Conservation (phyloP, 805 yeast genomes). For the Candida easanensis region DNA sequence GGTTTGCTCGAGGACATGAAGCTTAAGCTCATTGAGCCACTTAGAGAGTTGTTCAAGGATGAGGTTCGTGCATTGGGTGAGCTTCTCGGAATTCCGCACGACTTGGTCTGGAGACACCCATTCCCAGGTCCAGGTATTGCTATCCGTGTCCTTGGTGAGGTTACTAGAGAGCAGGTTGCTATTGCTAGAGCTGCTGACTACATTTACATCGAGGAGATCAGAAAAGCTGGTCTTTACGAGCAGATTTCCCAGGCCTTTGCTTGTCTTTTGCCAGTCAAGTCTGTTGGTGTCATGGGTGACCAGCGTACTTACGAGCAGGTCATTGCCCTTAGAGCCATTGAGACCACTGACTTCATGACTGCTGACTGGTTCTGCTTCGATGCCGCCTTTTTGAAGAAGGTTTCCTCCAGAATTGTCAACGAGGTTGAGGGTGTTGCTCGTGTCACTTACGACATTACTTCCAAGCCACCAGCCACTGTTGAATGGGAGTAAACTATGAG, state of each 20-base stretch:
- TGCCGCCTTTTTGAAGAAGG: constrained; percentile 85
- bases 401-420: constrained; percentile 93
- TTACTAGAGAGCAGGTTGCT: constrained; percentile 86
- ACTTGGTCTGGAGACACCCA: constrained; percentile 99
- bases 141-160: constrained; percentile 96
- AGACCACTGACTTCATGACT: constrained; percentile 98
- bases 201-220: constrained; percentile 95
- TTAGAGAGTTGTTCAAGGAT: constrained; percentile 97
- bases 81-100: constrained; percentile 91
- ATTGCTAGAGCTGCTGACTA: constrained; percentile 97
- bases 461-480: constrained; percentile 99
- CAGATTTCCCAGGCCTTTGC: constrained; percentile 98
- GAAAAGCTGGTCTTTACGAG: constrained; percentile 86
- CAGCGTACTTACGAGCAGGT: constrained; percentile 99
- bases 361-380: constrained; percentile 99
- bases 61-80: constrained; percentile 97
- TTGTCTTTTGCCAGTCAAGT: constrained; percentile 91
- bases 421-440: constrained; percentile 99
- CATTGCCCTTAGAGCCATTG: constrained; percentile 97
- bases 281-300: constrained; percentile 99
- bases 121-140: constrained; percentile 99
- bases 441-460: constrained; percentile 97
- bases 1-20: constrained; percentile 98
- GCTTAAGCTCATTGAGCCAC: constrained; percentile 95
- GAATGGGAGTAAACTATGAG: constrained; percentile 94